Conservation (phyloP, 106 monocot genomes). For the Apostasia ramifera region DNA sequence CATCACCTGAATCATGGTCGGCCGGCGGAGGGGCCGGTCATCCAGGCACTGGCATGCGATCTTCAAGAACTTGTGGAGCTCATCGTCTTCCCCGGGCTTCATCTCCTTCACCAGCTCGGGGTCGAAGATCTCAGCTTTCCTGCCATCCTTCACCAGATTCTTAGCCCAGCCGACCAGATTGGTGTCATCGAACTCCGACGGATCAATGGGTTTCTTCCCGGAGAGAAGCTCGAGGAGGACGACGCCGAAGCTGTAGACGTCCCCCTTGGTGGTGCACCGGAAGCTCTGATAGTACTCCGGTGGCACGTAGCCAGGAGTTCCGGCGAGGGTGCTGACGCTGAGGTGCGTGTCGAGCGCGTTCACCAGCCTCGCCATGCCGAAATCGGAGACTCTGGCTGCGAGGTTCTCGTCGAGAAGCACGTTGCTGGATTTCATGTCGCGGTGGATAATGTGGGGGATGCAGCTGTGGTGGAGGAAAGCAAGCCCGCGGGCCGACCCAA, state of each 20-base stretch:
- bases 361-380: conserved; percentile 60
- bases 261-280: conserved; percentile 61
- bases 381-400: conserved; percentile 42
- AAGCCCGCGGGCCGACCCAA: conserved; percentile 42
- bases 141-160: conserved; percentile 32
- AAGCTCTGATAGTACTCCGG: conserved; percentile 36
- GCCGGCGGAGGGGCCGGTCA: conserved; percentile 40
- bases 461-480: conserved; percentile 40
- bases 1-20: conserved; percentile 57
- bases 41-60: conserved; percentile 48
- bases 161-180: conserved; percentile 58
- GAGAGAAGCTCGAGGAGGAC: conserved; percentile 50
- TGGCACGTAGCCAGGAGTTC: conserved; percentile 41
- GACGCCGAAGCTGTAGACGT: not conserved
- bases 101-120: conserved; percentile 10
- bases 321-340: conserved; percentile 48
- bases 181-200: conserved; percentile 39
- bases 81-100: conserved; percentile 18
- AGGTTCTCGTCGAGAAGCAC: conserved; percentile 33
- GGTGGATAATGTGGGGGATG: no score
- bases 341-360: conserved; percentile 49
- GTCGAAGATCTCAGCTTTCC: conserved; percentile 34
- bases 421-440: no score
- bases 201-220: conserved; percentile 37
- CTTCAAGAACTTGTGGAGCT: conserved; percentile 33